phyloP scores from a whole-genome alignment of 2,329 filamentous ascomycete species.

The Botrytis porri region DNA sequence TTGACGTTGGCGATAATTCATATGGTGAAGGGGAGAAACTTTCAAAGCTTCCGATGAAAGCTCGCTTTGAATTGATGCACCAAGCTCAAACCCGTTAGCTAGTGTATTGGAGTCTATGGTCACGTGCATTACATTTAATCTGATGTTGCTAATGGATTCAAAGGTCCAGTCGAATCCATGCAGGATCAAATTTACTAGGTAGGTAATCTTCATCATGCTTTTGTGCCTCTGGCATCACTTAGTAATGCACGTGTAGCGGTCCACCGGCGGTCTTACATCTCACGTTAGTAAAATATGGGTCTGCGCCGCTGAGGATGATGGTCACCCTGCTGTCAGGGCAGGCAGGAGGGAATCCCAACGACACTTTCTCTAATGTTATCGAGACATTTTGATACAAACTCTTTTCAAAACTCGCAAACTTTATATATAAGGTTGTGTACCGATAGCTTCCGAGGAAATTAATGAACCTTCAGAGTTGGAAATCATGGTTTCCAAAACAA shows the following conservation, averaged over 20 bases:
- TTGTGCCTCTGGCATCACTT: not conserved
- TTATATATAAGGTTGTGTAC: not conserved
- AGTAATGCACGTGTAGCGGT: not conserved
- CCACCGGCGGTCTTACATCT: not conserved
- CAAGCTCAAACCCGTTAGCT: not conserved
- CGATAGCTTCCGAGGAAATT: not conserved
- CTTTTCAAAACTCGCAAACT: not conserved
- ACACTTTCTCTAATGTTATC: not conserved
- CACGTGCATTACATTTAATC: accelerated
- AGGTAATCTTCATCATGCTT: not conserved
- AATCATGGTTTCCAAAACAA: not conserved
- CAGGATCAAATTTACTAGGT: not conserved
- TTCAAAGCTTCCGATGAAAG: not conserved
- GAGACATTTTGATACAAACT: not conserved
- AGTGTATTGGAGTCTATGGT: accelerated
- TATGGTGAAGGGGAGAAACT: not conserved
- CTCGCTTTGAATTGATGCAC: not conserved
- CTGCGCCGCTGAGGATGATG: not conserved
- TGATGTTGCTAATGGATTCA: no score
- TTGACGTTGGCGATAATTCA: not conserved
- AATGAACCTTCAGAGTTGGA: not conserved
- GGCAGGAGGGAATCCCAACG: not conserved
- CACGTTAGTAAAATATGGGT: not conserved
- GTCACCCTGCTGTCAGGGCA: not conserved
- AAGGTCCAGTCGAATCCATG: not conserved